These are phyloP conservation scores for Metarhizium robertsii DNA, from an alignment of 2,329 filamentous ascomycete genomes.

Conservation along the genomic window DNA sequence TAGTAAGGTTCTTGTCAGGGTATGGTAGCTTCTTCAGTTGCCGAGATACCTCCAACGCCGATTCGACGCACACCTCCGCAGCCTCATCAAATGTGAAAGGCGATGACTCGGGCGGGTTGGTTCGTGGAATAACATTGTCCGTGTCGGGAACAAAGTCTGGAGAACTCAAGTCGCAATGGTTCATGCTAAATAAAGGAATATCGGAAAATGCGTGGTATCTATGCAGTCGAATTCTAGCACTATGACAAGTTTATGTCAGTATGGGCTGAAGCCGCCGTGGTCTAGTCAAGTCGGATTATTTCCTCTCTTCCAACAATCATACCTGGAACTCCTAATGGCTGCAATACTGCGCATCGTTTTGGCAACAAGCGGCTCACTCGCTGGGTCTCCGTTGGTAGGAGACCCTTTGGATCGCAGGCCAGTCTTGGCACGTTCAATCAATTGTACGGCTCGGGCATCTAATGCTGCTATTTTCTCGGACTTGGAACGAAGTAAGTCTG, in stretches of 20 bases:
- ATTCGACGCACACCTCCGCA: not conserved
- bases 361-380: not conserved
- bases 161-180: not conserved
- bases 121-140: not conserved
- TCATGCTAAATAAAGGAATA: not conserved
- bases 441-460: not conserved
- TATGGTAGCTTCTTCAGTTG: not conserved
- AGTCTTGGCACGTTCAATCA: not conserved
- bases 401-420: not conserved
- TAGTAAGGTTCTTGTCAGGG: not conserved
- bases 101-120: not conserved
- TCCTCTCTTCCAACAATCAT: not conserved
- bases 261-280: not conserved
- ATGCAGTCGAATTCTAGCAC: not conserved
- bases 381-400: not conserved
- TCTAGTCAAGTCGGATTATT: no score
- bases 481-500: not conserved
- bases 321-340: not conserved
- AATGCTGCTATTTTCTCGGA: not conserved
- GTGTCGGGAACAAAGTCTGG: not conserved
- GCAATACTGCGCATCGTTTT: not conserved
- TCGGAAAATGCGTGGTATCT: not conserved
- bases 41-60: not conserved
- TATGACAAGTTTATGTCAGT: not conserved
- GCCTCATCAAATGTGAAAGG: not conserved